Evolutionary conservation across 805 yeast genomes (phyloP).

Genomic region (Blastobotrys terrestris): DNA sequence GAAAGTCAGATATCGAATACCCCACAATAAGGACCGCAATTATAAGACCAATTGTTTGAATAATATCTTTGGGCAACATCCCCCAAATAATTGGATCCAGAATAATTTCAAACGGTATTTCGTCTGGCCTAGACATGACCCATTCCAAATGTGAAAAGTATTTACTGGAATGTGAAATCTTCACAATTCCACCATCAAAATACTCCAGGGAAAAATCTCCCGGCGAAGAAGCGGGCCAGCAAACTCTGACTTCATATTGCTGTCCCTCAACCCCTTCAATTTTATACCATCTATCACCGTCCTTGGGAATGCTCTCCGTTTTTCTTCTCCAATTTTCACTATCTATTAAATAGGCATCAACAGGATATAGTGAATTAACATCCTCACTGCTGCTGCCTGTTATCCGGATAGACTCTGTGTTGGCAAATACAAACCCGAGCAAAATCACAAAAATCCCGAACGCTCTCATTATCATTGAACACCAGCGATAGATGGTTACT

Average conservation of each 20-base stretch:
- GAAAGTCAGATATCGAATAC: not conserved
- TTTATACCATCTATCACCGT: not conserved
- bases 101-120: constrained; percentile 13
- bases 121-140: constrained; percentile 14
- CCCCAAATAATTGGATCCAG: constrained; percentile 12
- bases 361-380: not conserved
- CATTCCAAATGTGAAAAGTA: constrained; percentile 10
- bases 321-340: not conserved
- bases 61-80: constrained; percentile 14
- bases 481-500: no score
- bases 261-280: not conserved
- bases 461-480: not conserved
- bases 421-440: constrained; percentile 10
- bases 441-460: not conserved
- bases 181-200: constrained; percentile 11
- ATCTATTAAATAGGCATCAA: not conserved
- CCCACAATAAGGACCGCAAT: constrained; percentile 11
- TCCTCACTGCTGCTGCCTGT: not conserved
- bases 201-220: constrained; percentile 22
- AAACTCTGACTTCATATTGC: constrained; percentile 27
- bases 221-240: constrained; percentile 33
- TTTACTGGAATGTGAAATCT: constrained; percentile 10
- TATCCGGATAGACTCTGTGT: constrained; percentile 9
- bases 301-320: not conserved
- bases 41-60: constrained; percentile 12